Evolutionary conservation across 345 rosid genomes (phyloP).

Genomic region (Conringia planisiliqua): DNA sequence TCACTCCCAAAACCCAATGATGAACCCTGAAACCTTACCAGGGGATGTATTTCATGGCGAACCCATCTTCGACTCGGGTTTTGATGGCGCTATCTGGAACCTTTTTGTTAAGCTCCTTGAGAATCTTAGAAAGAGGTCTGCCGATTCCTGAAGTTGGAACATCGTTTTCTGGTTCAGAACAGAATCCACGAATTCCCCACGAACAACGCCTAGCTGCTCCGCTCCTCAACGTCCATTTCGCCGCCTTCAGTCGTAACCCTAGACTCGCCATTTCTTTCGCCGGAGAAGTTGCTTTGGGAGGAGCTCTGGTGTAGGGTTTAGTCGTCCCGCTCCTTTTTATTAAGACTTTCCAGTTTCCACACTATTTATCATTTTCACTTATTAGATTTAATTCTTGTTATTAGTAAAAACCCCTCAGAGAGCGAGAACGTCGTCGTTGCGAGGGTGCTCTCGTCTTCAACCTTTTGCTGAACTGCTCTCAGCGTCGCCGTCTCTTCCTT

Average conservation of each 20-base stretch:
- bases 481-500: not conserved
- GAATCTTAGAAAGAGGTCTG: slow-evolving; percentile 65
- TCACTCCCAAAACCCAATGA: not conserved
- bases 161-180: slow-evolving; percentile 30
- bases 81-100: slow-evolving; percentile 62
- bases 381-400: not conserved
- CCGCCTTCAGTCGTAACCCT: slow-evolving; percentile 20
- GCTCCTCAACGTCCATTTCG: slow-evolving; percentile 16
- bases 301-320: not conserved
- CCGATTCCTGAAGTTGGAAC: slow-evolving; percentile 67
- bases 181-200: slow-evolving; percentile 12
- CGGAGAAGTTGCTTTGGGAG: not conserved
- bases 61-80: slow-evolving; percentile 59
- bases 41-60: slow-evolving; percentile 64
- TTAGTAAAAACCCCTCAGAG: not conserved
- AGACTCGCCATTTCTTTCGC: slow-evolving; percentile 28
- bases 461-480: not conserved
- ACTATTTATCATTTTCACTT: not conserved
- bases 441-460: not conserved
- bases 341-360: not conserved
- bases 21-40: slow-evolving; percentile 40
- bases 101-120: slow-evolving; percentile 72
- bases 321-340: not conserved
- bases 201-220: slow-evolving; percentile 12
- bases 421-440: not conserved